These are phyloP conservation scores for Botrytis pseudocinerea DNA, from an alignment of 2,329 filamentous ascomycete genomes.

Conservation along the genomic window DNA sequence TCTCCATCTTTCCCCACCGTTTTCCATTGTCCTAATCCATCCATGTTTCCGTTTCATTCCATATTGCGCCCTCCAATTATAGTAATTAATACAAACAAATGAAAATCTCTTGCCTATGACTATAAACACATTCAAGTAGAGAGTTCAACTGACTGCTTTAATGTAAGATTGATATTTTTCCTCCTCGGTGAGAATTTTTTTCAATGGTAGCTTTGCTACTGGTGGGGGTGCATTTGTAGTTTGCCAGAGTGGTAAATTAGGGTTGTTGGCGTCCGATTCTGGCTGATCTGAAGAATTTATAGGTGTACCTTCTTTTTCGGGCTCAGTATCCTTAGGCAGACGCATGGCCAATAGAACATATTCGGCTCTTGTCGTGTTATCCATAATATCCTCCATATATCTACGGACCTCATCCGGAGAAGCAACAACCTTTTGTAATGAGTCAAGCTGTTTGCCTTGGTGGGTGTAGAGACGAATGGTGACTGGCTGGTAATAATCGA, in stretches of 20 bases:
- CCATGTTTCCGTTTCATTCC: constrained; percentile 5
- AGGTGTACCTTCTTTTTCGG: constrained; percentile 25
- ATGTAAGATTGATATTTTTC: constrained; percentile 52
- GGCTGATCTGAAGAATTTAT: neutral
- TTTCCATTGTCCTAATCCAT: constrained; percentile 9
- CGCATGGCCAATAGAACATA: constrained; percentile 68
- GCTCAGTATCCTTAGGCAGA: constrained; percentile 49
- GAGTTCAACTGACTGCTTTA: constrained; percentile 26
- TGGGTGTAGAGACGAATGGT: constrained; percentile 60
- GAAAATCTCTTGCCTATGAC: neutral
- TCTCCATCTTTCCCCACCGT: constrained; percentile 7
- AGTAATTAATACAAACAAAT: constrained; percentile 14
- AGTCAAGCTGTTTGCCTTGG: constrained; percentile 59
- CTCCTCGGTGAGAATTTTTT: constrained; percentile 45
- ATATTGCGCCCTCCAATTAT: constrained; percentile 2
- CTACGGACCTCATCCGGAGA: constrained; percentile 61
- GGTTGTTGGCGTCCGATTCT: constrained; percentile 2
- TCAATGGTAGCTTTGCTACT: constrained; percentile 27
- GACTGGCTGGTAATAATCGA: constrained; percentile 77
- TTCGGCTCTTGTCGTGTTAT: constrained; percentile 66
- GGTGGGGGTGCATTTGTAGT: constrained; percentile 30
- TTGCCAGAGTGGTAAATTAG: constrained; percentile 34
- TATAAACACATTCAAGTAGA: neutral
- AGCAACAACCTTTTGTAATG: constrained; percentile 61
- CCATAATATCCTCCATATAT: constrained; percentile 72